Evolutionary conservation across 1,284 basidiomycete species (phyloP), one percentile per base, ranked within the genome.

Genomic region (Cryptococcus wingfieldii): DNA sequence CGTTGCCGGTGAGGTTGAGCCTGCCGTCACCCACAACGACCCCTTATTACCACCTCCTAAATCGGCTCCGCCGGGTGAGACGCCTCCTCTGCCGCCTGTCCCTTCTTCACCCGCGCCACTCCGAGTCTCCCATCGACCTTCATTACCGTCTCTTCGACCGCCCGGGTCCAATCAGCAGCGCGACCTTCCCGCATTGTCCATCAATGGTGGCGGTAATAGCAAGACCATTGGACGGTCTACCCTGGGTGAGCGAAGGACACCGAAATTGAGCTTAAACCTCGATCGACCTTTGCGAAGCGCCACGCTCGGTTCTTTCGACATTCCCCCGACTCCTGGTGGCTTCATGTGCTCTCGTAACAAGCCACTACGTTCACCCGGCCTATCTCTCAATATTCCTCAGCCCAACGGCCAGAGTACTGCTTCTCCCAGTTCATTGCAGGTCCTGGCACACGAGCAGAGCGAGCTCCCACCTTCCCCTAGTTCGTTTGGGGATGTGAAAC

Each of bases 261-360:
- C 71, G 4, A 71, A 73, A 47, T 62, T 77, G 9, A 66, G 67
- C 38, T 61, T 77, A 27, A 68, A 72, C 46, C 59, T 69, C 50
- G 62, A 68, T 47, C 50, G 44, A 53, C 65, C 68, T n/a, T 25
- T 64, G 10, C 47, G 58, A 28, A 61, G 60, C 27, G 63, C 64
- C 28, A 67, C 66, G 1, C 23, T 56, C 16, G 63, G 63, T 8
- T 55, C 61, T 9, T 64, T 62, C 51, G 43, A 44, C 31, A 31
- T 48, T 14, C 46, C 56, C 19, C 51, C 54, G 10, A 59, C 55
- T 25, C 57, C 60, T 6, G 46, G 46, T 8, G 47, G 37, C 28
- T 41, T 39, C 31, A 23, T 27, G 25, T 43, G 19, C 25, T 43
- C 34, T 5, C 14, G 13, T 12, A 25, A 23, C n/a, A 51, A n/a